Evolutionary conservation across 2,329 filamentous ascomycete genomes (phyloP).

Genomic region (Exophiala bonariae): DNA sequence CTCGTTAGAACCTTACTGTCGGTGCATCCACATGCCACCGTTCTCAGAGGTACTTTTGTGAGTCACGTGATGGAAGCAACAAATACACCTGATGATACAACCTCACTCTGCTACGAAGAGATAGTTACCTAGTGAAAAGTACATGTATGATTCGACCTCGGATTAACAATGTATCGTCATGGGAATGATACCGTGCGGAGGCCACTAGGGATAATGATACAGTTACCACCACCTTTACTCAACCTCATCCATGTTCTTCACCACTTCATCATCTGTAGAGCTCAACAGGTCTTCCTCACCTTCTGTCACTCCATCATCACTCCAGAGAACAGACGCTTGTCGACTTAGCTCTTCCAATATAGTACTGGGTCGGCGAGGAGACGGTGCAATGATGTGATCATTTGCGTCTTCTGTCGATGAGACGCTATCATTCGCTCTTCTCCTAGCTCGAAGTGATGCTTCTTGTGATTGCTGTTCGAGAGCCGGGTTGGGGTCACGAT

Average conservation of each 20-base stretch:
- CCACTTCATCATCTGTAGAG: constrained; percentile 46
- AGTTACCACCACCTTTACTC: not conserved
- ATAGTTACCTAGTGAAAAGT: no score
- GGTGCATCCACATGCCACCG: constrained; percentile 8
- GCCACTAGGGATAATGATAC: no score
- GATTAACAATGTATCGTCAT: no score
- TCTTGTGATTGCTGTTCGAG: constrained; percentile 20
- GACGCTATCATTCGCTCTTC: constrained; percentile 13
- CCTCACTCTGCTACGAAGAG: no score
- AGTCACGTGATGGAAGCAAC: constrained; percentile 26
- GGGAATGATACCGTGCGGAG: no score
- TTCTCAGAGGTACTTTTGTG: constrained; percentile 23
- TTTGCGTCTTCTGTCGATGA: constrained; percentile 10
- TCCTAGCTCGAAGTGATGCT: constrained; percentile 16
- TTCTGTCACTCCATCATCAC: constrained; percentile 45
- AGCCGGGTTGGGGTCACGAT: constrained; percentile 23
- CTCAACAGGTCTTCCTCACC: constrained; percentile 43
- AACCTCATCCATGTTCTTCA: constrained; percentile 18
- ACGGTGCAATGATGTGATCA: not conserved
- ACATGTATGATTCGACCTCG: no score
- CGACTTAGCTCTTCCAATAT: constrained; percentile 46
- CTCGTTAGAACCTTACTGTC: constrained; percentile 23
- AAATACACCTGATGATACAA: no score
- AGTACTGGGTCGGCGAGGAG: constrained; percentile 26
- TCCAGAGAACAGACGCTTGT: constrained; percentile 49